Evolutionary conservation across 495 filamentous ascomycete genomes (phyloP).

Genomic region (Lophiostoma macrostomum): DNA sequence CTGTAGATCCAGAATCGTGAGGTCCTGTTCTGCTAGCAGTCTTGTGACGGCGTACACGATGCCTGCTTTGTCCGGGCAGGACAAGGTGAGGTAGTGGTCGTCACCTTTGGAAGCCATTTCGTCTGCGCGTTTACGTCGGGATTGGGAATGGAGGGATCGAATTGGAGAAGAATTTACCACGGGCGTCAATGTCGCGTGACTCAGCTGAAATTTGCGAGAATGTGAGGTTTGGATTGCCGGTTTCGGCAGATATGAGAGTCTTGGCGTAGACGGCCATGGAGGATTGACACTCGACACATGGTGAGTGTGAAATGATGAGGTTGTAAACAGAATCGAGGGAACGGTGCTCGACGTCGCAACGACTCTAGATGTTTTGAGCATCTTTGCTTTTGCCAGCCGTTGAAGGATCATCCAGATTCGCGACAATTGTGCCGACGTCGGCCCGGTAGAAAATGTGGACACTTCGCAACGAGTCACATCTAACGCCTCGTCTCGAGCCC

Average conservation of each 20-base stretch:
- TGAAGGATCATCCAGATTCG: no score
- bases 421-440: no score
- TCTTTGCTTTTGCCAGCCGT: no score
- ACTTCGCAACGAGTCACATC: no score
- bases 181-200: neutral
- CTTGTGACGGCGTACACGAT: slow-evolving; percentile 75
- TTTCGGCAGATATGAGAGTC: slow-evolving; percentile 2
- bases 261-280: neutral
- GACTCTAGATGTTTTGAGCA: no score
- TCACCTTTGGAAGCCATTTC: slow-evolving; percentile 26
- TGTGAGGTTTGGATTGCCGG: neutral
- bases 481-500: no score
- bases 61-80: slow-evolving; percentile 70
- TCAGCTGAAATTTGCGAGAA: slow-evolving; percentile 3
- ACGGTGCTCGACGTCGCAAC: no score
- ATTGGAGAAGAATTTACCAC: neutral
- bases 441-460: no score
- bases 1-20: slow-evolving; percentile 72
- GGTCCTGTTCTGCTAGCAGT: slow-evolving; percentile 59
- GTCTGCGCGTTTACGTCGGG: neutral
- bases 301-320: neutral
- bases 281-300: neutral
- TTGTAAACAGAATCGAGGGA: no score
- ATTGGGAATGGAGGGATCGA: neutral
- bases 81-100: slow-evolving; percentile 70